phyloP scores from a whole-genome alignment of 1,139 yeast species.

The Citeromyces hawaiiensis region DNA sequence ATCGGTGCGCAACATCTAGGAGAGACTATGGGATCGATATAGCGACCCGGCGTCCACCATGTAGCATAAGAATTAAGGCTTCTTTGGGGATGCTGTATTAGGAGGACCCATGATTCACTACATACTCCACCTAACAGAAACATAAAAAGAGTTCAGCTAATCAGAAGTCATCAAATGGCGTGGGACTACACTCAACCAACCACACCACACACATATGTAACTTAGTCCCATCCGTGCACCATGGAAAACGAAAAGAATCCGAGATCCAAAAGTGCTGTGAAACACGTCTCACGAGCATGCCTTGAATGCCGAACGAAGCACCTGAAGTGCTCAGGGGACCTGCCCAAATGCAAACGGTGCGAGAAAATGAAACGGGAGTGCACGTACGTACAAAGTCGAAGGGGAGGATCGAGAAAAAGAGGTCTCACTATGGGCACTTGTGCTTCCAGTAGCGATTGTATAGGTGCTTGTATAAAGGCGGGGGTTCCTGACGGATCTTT shows the following conservation, averaged over 20 bases:
- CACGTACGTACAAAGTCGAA: constrained; percentile 30
- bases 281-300: constrained; percentile 31
- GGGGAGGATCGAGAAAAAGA: constrained; percentile 37
- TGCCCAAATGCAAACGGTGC: constrained; percentile 31
- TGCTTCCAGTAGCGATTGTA: background rate
- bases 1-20: no score
- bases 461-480: constrained; percentile 3
- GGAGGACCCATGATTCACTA: no score
- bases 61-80: no score
- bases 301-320: constrained; percentile 34
- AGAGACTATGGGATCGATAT: no score
- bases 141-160: no score
- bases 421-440: constrained; percentile 19
- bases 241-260: background rate
- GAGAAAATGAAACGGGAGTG: constrained; percentile 20
- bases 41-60: no score
- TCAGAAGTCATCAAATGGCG: no score
- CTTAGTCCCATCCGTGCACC: constrained; percentile 1
- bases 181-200: no score
- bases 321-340: constrained; percentile 31
- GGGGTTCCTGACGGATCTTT: constrained; percentile 4
- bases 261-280: constrained; percentile 7
- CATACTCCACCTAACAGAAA: no score
- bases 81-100: no score
- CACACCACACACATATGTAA: no score